Base-by-base conservation (phyloP, 805 yeast genomes). In the Diddensiella caesifluorescens region DNA sequence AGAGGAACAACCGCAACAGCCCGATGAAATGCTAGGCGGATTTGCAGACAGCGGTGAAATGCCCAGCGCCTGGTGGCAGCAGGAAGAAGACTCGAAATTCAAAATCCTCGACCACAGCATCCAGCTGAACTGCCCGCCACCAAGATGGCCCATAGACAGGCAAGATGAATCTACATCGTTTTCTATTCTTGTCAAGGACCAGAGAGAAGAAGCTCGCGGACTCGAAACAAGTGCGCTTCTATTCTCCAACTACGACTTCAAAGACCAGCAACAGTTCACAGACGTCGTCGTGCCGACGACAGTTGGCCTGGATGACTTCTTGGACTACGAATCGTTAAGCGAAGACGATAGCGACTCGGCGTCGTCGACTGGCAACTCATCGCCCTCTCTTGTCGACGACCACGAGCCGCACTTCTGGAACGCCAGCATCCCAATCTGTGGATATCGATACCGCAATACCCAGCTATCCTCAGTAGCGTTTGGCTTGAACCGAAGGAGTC, bases 401-500 rank as follows among this genome's bases (percentile, higher is more conserved):
- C 13, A 7, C 10, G 9, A 9, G 26, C 21, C 23, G 5, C 28
- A 10, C 7, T 13, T 18, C 28, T 22, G 23, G 38, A 32, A 33
- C 47, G 26, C 36, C 34, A 31, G 38, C 25, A 31, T 56, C 40
- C 52, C 54, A 32, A 38, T 56, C 32, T 47, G 53, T 34, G 57
- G 57, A 2, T 49, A 36, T 39, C 46, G 56, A 21, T 42, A 47
- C 42, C 47, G 47, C 26, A 30, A 42, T 28, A 16, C 16, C 38
- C 32, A 56, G 34, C 36, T 54, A 26, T 58, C 59, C 1, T 59
- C 61, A 5, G 48, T 52, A 49, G 39, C 58, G 12, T 38, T 56
- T 25, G 54, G 55, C 29, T 48, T 55, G 23, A 56, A 44, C 32
- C 46, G 49, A 21, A 48, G 60, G 23, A 50, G 62, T 45, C 38